phyloP scores from a whole-genome alignment of 345 rosid genomes.

The Dimocarpus longan region DNA sequence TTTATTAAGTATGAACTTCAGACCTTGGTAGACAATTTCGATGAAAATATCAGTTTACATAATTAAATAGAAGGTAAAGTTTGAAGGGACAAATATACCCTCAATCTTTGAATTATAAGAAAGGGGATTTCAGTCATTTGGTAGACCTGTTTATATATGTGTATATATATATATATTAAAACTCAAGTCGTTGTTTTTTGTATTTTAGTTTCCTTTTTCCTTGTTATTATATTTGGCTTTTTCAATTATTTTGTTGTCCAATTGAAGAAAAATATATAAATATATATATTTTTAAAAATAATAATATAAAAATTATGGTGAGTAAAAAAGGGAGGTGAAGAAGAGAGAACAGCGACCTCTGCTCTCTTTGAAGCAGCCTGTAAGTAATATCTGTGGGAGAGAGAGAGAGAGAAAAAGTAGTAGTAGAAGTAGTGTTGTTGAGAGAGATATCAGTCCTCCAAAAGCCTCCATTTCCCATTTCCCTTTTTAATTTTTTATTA shows the following conservation, averaged over 20 bases:
- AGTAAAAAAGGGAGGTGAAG: conserved; percentile 39
- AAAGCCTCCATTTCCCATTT: conserved; percentile 27
- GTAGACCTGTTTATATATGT: neutral
- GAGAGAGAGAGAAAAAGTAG: conserved; percentile 20
- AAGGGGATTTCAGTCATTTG: conserved; percentile 27
- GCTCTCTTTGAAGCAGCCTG: conserved; percentile 25
- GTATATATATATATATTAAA: conserved; percentile 7
- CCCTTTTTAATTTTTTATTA: conserved; percentile 8
- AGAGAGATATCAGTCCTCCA: conserved; percentile 35
- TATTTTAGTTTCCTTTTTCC: neutral
- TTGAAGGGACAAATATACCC: conserved; percentile 19
- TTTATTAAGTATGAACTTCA: neutral
- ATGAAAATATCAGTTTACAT: conserved; percentile 17
- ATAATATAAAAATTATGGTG: conserved; percentile 26
- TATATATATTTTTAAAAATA: neutral
- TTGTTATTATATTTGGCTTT: neutral
- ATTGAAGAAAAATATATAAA: neutral
- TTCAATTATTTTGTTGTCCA: neutral
- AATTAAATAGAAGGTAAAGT: neutral
- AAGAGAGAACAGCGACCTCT: conserved; percentile 55
- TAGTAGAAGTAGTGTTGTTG: neutral
- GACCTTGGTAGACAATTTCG: conserved; percentile 14
- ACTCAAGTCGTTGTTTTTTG: conserved; percentile 32
- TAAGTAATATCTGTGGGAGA: conserved; percentile 19
- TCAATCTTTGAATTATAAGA: neutral